Evolutionary conservation across 495 filamentous ascomycete genomes (phyloP).

Genomic region (Hypomontagnella monticulosa): DNA sequence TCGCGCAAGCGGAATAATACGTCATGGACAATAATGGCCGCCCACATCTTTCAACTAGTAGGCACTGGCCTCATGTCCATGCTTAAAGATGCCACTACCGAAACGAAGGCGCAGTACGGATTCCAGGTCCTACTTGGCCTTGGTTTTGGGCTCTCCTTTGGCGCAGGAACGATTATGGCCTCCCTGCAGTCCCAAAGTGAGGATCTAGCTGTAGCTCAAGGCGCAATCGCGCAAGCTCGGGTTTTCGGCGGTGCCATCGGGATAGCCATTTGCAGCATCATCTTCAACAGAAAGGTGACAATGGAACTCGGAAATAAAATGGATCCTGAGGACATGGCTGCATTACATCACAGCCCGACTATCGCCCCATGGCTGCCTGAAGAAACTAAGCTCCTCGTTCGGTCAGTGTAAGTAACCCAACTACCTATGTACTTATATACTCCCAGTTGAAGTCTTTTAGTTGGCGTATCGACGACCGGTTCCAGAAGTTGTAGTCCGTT

Average conservation of each 20-base stretch:
- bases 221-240: constrained; percentile 63
- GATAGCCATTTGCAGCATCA: constrained; percentile 57
- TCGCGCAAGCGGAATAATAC: constrained; percentile 59
- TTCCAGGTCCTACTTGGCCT: constrained; percentile 65
- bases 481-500: background rate
- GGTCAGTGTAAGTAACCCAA: constrained; percentile 29
- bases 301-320: constrained; percentile 34
- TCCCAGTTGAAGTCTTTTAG: background rate
- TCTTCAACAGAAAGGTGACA: constrained; percentile 50
- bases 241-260: constrained; percentile 68
- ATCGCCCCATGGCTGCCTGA: constrained; percentile 35
- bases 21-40: constrained; percentile 59
- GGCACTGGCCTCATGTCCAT: constrained; percentile 61
- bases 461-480: background rate
- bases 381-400: constrained; percentile 33
- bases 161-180: constrained; percentile 60
- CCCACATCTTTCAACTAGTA: constrained; percentile 61
- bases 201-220: constrained; percentile 65
- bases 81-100: constrained; percentile 40
- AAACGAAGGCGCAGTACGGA: constrained; percentile 54
- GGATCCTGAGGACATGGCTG: constrained; percentile 38
- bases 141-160: constrained; percentile 62
- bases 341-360: constrained; percentile 44
- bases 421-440: background rate
- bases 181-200: constrained; percentile 57